Evolutionary conservation across 169 alveolate species (phyloP), one percentile per base, ranked within the genome.

Genomic region (Neospora caninum): DNA sequence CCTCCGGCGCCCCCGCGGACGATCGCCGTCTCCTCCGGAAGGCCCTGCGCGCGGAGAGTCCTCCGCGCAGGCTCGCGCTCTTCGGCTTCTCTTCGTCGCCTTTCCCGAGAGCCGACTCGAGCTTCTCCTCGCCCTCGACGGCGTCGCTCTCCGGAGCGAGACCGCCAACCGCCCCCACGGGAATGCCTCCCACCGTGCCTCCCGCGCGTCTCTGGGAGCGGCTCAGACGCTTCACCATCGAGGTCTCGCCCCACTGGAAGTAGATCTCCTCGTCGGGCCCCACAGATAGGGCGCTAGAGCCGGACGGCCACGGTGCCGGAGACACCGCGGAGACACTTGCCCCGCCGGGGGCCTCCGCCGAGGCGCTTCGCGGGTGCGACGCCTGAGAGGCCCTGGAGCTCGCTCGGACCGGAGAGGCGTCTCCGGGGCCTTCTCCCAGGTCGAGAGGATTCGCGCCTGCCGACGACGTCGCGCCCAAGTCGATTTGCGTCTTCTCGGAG

Each of bases 21-120:
- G 91, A 70, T 0, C 82, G 25, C 13, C 82, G 91, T 64, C 39
- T 69, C 91, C 94, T 69, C 70, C 93, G 43, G 91, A 80, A 36
- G 42, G 70, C 54, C 70, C 64, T 31, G 91, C 43, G 70, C 25
- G 27, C 13, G 70, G 88, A 38, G 91, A 54, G 13, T 22, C 41
- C 39, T 84, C 91, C 27, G 7, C 78, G 41, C 36, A 1, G 42
- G 91, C 0, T 43, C 69, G 13, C 45, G 27, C 13, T 42, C 58
- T 16, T 42, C 7, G 38, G 39, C 27, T 36, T 36, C 39, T 25
- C 64, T 31, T 36, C 67, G 31, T 25, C 88, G 1, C 39, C 67
- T 25, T 13, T 13, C 2, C 39, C 64, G 54, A 41, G 13, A 34
- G 6, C 73, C 0, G 43, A 82, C 91, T 54, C 58, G 91, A 0